Conservation (phyloP, 2,329 filamentous ascomycete genomes). For the Fusarium heterosporum region DNA sequence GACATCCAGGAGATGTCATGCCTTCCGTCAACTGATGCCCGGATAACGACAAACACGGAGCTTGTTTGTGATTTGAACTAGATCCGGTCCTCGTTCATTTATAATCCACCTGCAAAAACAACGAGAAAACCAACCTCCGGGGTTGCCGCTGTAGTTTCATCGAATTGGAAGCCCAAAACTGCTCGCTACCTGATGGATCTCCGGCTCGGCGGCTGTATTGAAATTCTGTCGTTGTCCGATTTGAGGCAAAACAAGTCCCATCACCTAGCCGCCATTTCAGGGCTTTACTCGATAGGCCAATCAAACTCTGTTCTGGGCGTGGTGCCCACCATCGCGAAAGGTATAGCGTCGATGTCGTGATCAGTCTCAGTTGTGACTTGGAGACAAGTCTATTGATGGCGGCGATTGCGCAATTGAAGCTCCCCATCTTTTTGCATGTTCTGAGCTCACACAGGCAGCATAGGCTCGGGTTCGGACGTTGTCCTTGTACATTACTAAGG, state of each 20-base stretch:
- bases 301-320: conserved; percentile 46
- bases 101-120: conserved; percentile 18
- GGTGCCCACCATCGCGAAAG: conserved; percentile 58
- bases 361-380: conserved; percentile 54
- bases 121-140: conserved; percentile 21
- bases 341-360: conserved; percentile 66
- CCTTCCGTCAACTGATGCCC: conserved; percentile 15
- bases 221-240: conserved; percentile 37
- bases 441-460: conserved; percentile 39
- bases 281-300: conserved; percentile 49
- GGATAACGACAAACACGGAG: conserved; percentile 17
- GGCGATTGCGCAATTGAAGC: conserved; percentile 54
- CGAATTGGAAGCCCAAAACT: conserved; percentile 17
- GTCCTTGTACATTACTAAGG: conserved; percentile 46
- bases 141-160: conserved; percentile 24
- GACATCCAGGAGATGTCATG: neutral
- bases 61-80: conserved; percentile 32
- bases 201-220: conserved; percentile 46
- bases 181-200: conserved; percentile 36
- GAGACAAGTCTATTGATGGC: conserved; percentile 47
- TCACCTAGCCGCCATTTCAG: conserved; percentile 43
- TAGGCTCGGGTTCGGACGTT: conserved; percentile 39
- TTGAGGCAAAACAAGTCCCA: conserved; percentile 43
- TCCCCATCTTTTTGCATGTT: conserved; percentile 45
- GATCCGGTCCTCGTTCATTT: conserved; percentile 15